A percentile compares a stretch with the other conserved stretches of the same genome.
Conservation (phyloP, 148 eudicot species). For the Rhododendron ovatum region DNA sequence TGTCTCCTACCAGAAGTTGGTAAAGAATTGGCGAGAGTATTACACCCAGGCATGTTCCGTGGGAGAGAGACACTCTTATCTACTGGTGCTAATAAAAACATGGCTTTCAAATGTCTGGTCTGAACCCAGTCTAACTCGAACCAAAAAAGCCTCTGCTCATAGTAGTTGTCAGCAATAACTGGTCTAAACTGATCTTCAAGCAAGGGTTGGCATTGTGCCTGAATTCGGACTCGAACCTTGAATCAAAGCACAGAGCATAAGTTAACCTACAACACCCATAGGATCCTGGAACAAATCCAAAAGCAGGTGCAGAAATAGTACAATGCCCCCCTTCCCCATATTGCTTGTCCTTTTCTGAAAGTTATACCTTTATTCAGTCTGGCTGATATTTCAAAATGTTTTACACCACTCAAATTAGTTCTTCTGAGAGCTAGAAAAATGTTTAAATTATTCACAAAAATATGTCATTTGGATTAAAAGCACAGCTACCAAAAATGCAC, state of each 20-base stretch:
- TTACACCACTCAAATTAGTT: background rate
- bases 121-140: conserved; percentile 67
- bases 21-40: conserved; percentile 10
- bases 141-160: conserved; percentile 39
- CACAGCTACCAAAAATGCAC: background rate
- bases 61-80: conserved; percentile 19
- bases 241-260: background rate
- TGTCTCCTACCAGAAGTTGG: conserved; percentile 9
- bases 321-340: background rate
- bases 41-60: conserved; percentile 24
- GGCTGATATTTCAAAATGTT: background rate
- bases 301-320: too few species aligned
- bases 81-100: conserved; percentile 41
- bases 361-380: background rate
- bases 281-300: too few species aligned
- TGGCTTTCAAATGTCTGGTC: conserved; percentile 34
- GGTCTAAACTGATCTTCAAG: conserved; percentile 52
- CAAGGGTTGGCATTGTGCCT: conserved; percentile 44
- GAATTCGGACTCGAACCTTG: conserved; percentile 49
- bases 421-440: background rate
- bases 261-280: too few species aligned
- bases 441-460: background rate
- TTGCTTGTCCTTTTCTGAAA: background rate
- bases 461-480: background rate
- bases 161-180: conserved; percentile 54